phyloP scores from a whole-genome alignment of 257 asterid species.

The Ophiorrhiza pumila region DNA sequence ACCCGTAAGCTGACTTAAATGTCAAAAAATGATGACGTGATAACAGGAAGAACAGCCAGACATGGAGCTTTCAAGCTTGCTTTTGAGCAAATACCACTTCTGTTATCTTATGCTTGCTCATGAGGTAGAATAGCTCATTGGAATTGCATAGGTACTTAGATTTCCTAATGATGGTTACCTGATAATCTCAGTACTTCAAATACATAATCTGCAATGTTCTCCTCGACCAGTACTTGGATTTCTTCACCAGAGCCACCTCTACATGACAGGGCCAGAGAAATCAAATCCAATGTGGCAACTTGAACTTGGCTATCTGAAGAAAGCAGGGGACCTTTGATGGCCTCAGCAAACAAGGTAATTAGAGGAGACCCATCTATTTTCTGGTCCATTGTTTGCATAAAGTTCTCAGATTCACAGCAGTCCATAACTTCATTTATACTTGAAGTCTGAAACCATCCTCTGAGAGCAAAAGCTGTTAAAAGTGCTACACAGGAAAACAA shows the following conservation, averaged over 20 bases:
- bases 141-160: not conserved
- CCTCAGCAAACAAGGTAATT: conserved; percentile 86
- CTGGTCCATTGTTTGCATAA: conserved; percentile 51
- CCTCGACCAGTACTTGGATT: conserved; percentile 59
- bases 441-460: conserved; percentile 64
- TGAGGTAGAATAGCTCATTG: not conserved
- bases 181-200: conserved; percentile 89
- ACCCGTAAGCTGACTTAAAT: not conserved
- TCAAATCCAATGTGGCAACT: conserved; percentile 66
- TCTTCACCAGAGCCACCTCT: conserved; percentile 47
- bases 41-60: not conserved
- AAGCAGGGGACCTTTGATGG: conserved; percentile 87
- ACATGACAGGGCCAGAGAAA: conserved; percentile 54
- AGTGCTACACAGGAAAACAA: conserved; percentile 55
- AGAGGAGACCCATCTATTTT: conserved; percentile 43
- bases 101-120: not conserved
- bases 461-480: conserved; percentile 74
- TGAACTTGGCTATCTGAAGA: conserved; percentile 92
- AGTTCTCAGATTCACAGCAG: conserved; percentile 48
- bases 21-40: not conserved
- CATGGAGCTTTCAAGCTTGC: not conserved
- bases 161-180: conserved; percentile 35
- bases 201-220: conserved; percentile 79
- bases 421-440: conserved; percentile 32
- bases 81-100: not conserved